These are phyloP conservation scores for Sporothrix globosa DNA, from an alignment of 2,329 filamentous ascomycete species.

Conservation along the genomic window DNA sequence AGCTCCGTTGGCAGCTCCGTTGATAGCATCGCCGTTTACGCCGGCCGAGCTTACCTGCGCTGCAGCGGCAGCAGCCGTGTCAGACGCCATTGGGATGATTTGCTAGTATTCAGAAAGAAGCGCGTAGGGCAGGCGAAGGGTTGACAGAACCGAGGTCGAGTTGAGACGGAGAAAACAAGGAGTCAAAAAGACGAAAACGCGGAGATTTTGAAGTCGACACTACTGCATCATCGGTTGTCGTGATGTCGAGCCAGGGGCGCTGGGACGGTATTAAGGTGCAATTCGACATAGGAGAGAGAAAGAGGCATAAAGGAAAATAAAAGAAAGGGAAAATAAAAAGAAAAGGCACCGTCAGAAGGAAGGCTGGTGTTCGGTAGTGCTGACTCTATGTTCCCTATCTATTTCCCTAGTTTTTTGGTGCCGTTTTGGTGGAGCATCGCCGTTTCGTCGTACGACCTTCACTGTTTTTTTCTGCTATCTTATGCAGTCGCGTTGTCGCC, in stretches of 20 bases:
- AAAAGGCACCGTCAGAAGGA: background rate
- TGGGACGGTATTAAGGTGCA: background rate
- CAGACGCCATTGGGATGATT: constrained; percentile 10
- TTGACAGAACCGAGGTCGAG: background rate
- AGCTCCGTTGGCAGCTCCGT: background rate
- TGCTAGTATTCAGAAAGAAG: background rate
- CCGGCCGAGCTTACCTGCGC: background rate
- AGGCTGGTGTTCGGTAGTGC: constrained; percentile 8
- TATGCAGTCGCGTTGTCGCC: background rate
- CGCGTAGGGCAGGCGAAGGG: background rate
- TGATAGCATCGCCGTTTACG: background rate
- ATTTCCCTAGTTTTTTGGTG: constrained; percentile 11
- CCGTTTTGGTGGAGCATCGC: constrained; percentile 19
- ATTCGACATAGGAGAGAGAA: background rate
- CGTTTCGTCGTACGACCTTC: constrained; percentile 4
- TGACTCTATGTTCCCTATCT: background rate
- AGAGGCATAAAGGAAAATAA: background rate
- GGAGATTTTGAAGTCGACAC: constrained; percentile 7
- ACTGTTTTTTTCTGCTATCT: background rate
- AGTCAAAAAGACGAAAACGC: background rate
- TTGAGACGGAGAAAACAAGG: constrained; percentile 6
- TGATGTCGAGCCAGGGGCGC: background rate
- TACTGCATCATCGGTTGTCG: constrained; percentile 16
- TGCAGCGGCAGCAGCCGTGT: background rate
- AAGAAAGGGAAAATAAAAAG: background rate